Evolutionary conservation across 23 red algal species (phyloP).

Genomic region (Gracilariopsis chorda): DNA sequence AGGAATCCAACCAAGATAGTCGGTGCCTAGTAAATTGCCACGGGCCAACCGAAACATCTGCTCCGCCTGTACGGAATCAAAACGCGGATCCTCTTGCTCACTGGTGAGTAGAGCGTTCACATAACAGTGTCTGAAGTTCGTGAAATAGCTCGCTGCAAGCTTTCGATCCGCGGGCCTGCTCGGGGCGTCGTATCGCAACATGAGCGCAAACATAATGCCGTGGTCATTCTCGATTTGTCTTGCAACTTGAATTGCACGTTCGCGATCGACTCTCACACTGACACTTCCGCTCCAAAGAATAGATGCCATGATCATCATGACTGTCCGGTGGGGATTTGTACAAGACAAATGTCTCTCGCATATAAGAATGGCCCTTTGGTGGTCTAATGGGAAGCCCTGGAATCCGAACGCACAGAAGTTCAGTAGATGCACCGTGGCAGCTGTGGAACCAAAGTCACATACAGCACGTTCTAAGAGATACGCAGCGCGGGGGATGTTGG

Average conservation of each 20-base stretch:
- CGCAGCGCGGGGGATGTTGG: not conserved
- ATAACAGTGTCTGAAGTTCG: not conserved
- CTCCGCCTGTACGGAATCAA: too few relatives aligned
- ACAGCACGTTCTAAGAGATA: not conserved
- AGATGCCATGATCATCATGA: too few relatives aligned
- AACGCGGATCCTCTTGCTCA: not conserved
- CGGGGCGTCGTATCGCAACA: not conserved
- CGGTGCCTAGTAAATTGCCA: not conserved
- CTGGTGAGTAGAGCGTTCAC: not conserved
- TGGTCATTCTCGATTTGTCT: not conserved
- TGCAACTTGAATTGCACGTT: not conserved
- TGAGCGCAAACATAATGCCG: not conserved
- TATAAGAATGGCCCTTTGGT: not conserved
- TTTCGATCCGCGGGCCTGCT: not conserved
- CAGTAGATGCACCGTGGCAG: not conserved
- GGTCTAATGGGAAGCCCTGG: not conserved
- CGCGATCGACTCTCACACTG: not conserved
- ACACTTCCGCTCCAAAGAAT: not conserved
- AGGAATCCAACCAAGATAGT: not conserved
- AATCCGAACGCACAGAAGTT: not conserved
- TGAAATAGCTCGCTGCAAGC: not conserved
- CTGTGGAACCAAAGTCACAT: not conserved
- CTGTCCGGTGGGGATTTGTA: not conserved
- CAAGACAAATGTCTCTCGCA: not conserved
- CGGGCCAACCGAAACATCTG: not conserved